These are phyloP conservation scores for Xylaria bambusicola DNA, from an alignment of 495 filamentous ascomycete species.

Conservation along the genomic window DNA sequence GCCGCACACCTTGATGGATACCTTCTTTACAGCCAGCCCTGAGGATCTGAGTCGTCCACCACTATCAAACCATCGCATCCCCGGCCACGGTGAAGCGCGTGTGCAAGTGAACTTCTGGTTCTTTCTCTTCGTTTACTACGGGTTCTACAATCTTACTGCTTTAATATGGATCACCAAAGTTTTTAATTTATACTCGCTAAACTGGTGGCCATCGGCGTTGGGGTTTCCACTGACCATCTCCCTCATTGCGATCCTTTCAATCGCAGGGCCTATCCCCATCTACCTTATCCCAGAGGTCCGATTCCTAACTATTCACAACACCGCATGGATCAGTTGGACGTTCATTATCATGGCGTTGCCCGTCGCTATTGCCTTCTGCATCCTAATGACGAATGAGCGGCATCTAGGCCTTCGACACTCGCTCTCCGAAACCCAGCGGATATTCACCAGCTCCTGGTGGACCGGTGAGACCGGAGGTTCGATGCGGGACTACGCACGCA, in stretches of 20 bases:
- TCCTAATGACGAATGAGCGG: constrained; percentile 60
- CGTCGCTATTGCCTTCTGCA: constrained; percentile 59
- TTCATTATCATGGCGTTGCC: constrained; percentile 67
- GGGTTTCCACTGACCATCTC: constrained; percentile 61
- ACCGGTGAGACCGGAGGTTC: constrained; percentile 49
- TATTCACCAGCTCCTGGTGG: constrained; percentile 64
- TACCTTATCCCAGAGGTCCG: constrained; percentile 53
- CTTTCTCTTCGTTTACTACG: constrained; percentile 66
- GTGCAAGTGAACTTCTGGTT: constrained; percentile 69
- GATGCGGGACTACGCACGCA: constrained; percentile 26
- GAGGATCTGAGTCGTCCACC: constrained; percentile 23
- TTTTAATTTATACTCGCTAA: constrained; percentile 66
- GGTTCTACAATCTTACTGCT: constrained; percentile 63
- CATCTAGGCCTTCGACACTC: constrained; percentile 56
- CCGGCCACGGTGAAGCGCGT: constrained; percentile 60
- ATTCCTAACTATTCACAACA: constrained; percentile 57
- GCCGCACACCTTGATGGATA: constrained; percentile 29
- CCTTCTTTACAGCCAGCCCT: constrained; percentile 21
- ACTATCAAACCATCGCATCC: constrained; percentile 41
- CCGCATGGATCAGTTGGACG: constrained; percentile 64
- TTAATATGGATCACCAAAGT: constrained; percentile 69
- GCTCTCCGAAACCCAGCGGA: constrained; percentile 62
- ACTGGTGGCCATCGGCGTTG: constrained; percentile 63
- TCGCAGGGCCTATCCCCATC: constrained; percentile 57
- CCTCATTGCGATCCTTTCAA: constrained; percentile 54